Conservation (phyloP, 2,329 filamentous ascomycete species). For the Bertia moriformis region DNA sequence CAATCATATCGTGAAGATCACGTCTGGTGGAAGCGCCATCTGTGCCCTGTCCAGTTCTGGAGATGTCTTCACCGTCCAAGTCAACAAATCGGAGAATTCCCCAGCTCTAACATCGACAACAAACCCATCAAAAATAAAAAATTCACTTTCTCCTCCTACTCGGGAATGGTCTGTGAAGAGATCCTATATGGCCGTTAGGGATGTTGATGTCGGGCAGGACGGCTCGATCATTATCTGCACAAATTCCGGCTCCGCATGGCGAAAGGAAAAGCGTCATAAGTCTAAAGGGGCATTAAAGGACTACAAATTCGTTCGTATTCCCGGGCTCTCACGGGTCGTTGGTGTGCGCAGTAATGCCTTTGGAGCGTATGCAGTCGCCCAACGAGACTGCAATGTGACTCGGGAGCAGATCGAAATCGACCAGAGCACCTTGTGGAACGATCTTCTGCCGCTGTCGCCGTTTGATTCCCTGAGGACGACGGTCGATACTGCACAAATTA, state of each 20-base stretch:
- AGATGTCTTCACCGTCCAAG: constrained; percentile 48
- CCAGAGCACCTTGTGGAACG: neutral
- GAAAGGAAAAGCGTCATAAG: constrained; percentile 44
- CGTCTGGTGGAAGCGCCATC: constrained; percentile 47
- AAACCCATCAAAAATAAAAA: neutral
- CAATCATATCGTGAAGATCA: constrained; percentile 41
- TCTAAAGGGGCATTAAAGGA: constrained; percentile 42
- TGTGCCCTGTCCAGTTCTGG: constrained; percentile 49
- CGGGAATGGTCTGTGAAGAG: neutral
- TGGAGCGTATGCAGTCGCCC: constrained; percentile 48
- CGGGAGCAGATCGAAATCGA: constrained; percentile 25
- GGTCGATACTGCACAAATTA: no score
- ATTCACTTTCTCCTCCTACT: neutral
- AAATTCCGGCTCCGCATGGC: constrained; percentile 52
- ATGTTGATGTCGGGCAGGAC: constrained; percentile 49
- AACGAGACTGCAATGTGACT: constrained; percentile 46
- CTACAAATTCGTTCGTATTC: constrained; percentile 52
- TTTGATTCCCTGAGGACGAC: neutral
- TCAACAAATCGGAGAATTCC: constrained; percentile 17
- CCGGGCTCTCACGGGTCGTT: constrained; percentile 46
- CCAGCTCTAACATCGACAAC: neutral
- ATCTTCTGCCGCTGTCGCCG: neutral
- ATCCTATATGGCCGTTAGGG: neutral
- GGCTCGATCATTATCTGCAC: constrained; percentile 56
- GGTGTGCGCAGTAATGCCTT: constrained; percentile 51